Conservation (phyloP, 1,139 yeast genomes). For the Arxiozyma slooffiae region DNA sequence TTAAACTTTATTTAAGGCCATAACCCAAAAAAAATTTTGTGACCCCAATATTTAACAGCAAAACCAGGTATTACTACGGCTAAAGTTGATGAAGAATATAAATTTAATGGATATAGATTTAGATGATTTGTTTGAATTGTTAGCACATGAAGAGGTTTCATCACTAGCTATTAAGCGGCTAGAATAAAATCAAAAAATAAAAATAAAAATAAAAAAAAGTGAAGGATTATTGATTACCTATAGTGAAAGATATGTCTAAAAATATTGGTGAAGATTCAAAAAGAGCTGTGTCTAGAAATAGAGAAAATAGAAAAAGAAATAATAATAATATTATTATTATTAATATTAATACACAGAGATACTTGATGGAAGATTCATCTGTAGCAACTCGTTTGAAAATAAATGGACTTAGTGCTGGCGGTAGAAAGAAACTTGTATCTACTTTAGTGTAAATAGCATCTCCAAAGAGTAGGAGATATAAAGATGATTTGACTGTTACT, state of each 20-base stretch:
- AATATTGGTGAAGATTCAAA: constrained; percentile 40
- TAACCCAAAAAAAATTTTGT: constrained; percentile 65
- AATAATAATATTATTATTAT: too few relatives aligned
- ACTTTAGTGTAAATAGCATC: constrained; percentile 89
- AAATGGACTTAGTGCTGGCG: constrained; percentile 86
- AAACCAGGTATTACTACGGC: constrained; percentile 88
- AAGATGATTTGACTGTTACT: constrained; percentile 93
- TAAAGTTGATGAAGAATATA: constrained; percentile 60
- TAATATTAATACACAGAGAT: constrained; percentile 30
- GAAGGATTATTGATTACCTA: constrained; percentile 41
- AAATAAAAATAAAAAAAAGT: constrained; percentile 46
- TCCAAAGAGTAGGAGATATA: constrained; percentile 80
- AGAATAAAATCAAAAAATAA: constrained; percentile 48
- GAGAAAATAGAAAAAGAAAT: constrained; percentile 26
- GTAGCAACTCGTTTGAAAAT: constrained; percentile 89
- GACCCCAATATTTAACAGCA: constrained; percentile 91
- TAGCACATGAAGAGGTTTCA: constrained; percentile 85
- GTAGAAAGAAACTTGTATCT: constrained; percentile 74
- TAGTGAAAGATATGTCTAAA: constrained; percentile 51
- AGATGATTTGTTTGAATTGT: constrained; percentile 88
- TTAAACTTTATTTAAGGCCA: constrained; percentile 73
- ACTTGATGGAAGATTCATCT: constrained; percentile 67
- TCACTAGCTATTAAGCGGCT: constrained; percentile 85
- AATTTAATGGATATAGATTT: constrained; percentile 89
- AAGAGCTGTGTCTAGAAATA: constrained; percentile 48